phyloP scores from a whole-genome alignment of 2,329 filamentous ascomycete genomes.

The Alternaria ethzedia region DNA sequence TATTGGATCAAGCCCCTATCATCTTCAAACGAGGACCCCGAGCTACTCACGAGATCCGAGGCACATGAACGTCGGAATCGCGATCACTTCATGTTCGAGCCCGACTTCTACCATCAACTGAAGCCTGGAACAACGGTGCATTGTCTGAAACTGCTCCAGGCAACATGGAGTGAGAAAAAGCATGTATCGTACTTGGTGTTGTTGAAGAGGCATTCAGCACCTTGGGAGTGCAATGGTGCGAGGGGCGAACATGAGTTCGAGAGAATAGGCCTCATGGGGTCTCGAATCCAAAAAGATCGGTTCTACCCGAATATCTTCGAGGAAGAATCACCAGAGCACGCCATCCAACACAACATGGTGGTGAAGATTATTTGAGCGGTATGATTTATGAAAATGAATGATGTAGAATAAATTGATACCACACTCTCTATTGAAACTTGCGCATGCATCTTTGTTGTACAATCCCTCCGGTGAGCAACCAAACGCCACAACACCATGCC shows the following conservation, averaged over 20 bases:
- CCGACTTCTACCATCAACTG: not conserved
- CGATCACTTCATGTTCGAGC: not conserved
- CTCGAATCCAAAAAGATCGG: too few species aligned
- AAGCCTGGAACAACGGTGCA: not conserved
- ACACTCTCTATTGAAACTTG: too few species aligned
- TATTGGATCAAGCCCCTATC: too few species aligned
- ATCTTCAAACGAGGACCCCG: too few species aligned
- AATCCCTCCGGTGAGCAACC: too few species aligned
- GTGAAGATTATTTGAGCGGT: not conserved
- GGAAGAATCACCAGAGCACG: not conserved
- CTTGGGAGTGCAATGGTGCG: not conserved
- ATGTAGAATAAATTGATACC: not conserved
- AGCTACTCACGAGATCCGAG: too few species aligned
- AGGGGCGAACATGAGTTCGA: not conserved
- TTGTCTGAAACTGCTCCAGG: not conserved
- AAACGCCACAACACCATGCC: too few species aligned
- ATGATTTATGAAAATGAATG: too few species aligned
- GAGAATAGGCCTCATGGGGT: not conserved
- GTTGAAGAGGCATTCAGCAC: not conserved
- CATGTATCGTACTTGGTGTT: not conserved
- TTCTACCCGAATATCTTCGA: not conserved
- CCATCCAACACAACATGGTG: not conserved
- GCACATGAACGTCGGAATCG: not conserved
- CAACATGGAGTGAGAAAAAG: not conserved
- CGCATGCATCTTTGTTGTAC: too few species aligned